Conservation (phyloP, 2,329 filamentous ascomycete species). For the Colletotrichum euphorbiae region DNA sequence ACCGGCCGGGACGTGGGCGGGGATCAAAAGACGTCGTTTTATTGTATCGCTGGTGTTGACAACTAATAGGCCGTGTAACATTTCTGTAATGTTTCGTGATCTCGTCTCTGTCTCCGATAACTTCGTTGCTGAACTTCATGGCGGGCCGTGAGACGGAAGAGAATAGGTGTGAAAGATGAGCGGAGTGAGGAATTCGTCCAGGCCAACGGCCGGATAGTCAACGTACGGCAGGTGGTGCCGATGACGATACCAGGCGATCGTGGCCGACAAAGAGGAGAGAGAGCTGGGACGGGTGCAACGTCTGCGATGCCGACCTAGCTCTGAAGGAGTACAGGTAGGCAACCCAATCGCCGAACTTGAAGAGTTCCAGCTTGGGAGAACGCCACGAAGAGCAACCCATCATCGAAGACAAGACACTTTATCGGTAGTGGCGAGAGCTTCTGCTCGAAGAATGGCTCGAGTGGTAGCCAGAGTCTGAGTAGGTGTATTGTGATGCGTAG, state of each 20-base stretch:
- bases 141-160: constrained; percentile 28
- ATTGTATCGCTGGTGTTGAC: constrained; percentile 19
- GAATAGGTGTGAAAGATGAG: constrained; percentile 15
- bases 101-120: constrained; percentile 48
- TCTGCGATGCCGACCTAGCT: constrained; percentile 48
- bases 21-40: constrained; percentile 23
- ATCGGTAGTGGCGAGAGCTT: constrained; percentile 58
- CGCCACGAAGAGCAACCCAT: constrained; percentile 57
- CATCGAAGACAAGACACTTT: constrained; percentile 66
- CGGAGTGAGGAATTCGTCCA: constrained; percentile 11
- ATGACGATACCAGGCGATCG: constrained; percentile 54
- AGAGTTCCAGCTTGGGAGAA: constrained; percentile 54
- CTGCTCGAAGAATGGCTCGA: constrained; percentile 60
- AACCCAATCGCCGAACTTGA: constrained; percentile 60
- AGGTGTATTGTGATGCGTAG: constrained; percentile 54
- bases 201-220: constrained; percentile 20
- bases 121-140: constrained; percentile 43
- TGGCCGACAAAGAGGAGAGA: constrained; percentile 61
- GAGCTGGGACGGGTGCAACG: constrained; percentile 59
- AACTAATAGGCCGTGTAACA: constrained; percentile 34
- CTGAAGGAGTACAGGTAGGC: constrained; percentile 62
- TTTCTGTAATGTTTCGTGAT: constrained; percentile 36
- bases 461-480: constrained; percentile 67
- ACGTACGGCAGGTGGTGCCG: constrained; percentile 46
- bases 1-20: constrained; percentile 9